A percentile compares a stretch with the other conserved stretches of the same genome.
phyloP scores from a whole-genome alignment of 768 basidiomycete species.

The Steccherinum ochraceum region DNA sequence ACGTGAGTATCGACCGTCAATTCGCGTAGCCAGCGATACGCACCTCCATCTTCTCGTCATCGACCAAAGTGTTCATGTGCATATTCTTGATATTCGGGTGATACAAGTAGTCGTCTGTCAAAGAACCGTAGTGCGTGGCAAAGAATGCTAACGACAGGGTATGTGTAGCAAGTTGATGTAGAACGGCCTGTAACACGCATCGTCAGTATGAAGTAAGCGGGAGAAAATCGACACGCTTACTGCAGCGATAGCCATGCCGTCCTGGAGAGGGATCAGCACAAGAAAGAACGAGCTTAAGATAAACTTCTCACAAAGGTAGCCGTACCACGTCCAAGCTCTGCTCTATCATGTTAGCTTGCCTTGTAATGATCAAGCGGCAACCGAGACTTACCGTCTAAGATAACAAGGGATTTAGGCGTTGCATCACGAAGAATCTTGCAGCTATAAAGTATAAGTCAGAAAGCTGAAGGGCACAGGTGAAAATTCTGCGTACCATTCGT shows the following conservation, averaged over 20 bases:
- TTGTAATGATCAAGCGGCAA: background rate
- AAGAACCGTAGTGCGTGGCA: conserved; percentile 94
- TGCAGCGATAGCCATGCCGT: conserved; percentile 98
- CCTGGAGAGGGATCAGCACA: no score
- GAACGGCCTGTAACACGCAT: conserved; percentile 82
- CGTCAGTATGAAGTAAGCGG: background rate
- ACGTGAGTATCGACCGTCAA: background rate
- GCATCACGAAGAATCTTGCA: conserved; percentile 92
- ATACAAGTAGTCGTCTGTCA: conserved; percentile 90
- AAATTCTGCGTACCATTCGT: conserved; percentile 67
- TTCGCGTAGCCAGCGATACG: background rate
- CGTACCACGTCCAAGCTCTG: conserved; percentile 92
- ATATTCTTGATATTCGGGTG: conserved; percentile 91
- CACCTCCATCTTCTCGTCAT: conserved; percentile 89
- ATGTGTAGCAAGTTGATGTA: conserved; percentile 92
- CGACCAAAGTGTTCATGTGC: conserved; percentile 93
- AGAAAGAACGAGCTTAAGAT: no score
- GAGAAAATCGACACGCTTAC: conserved; percentile 31
- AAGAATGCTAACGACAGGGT: conserved; percentile 92
- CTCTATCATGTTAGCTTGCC: background rate
- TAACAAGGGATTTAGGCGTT: conserved; percentile 90
- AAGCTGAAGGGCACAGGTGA: no score
- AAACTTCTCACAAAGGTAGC: conserved; percentile 70
- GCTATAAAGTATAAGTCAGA: conserved; percentile 31
- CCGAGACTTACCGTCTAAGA: conserved; percentile 72